A percentile compares a stretch with the other conserved stretches of the same genome.
Evolutionary conservation across 345 rosid species (phyloP).

Genomic region (Corymbia maculata): DNA sequence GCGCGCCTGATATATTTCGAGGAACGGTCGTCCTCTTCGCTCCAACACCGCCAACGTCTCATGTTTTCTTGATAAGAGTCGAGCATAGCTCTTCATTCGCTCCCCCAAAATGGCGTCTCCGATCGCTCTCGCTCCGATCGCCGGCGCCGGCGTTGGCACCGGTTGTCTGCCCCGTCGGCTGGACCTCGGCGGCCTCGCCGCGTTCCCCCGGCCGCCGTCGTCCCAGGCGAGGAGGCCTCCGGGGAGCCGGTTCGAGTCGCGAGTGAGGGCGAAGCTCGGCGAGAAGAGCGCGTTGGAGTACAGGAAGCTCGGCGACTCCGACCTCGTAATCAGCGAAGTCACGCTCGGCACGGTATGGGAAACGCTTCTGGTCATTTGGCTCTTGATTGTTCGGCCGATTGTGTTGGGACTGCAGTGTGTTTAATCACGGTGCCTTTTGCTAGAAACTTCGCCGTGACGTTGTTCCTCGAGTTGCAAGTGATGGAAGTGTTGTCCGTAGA

Average conservation of each 20-base stretch:
- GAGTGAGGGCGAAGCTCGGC: constrained; percentile 23
- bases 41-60: not conserved
- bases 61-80: not conserved
- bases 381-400: not conserved
- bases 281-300: constrained; percentile 46
- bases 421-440: not conserved
- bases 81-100: not conserved
- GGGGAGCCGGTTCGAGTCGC: not conserved
- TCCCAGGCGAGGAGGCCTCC: not conserved
- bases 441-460: not conserved
- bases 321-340: constrained; percentile 65
- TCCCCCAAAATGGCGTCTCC: not conserved
- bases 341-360: constrained; percentile 62
- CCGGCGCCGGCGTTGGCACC: not conserved
- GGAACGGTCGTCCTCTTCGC: not conserved
- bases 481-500: not conserved
- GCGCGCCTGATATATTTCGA: not conserved
- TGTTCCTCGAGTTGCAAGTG: not conserved
- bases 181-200: not conserved
- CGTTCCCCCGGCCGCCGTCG: not conserved
- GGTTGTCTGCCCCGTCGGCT: not conserved
- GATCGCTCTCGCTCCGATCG: not conserved
- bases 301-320: constrained; percentile 79
- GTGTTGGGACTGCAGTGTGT: not conserved
- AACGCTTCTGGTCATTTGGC: not conserved